Conservation (phyloP, 2,329 filamentous ascomycete genomes). For the Penicillium thymicola region DNA sequence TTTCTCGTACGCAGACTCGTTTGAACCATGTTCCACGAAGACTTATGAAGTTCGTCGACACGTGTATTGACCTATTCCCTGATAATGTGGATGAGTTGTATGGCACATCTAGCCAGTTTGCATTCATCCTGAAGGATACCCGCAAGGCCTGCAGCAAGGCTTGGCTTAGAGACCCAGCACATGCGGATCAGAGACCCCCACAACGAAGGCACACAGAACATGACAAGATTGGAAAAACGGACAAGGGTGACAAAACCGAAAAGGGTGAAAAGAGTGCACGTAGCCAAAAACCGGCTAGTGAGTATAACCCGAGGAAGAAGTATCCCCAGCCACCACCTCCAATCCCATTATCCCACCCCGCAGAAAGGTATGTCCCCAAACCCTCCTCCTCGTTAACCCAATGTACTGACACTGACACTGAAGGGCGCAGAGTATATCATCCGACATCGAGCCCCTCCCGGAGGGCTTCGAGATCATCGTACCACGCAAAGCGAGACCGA, state of each 20-base stretch:
- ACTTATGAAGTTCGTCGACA: slow-evolving; percentile 31
- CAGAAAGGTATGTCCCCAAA: not conserved
- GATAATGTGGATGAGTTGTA: slow-evolving; percentile 8
- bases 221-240: not conserved
- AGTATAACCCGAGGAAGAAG: not conserved
- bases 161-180: slow-evolving; percentile 1
- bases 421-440: not conserved
- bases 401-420: not conserved
- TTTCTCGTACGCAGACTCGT: slow-evolving; percentile 31
- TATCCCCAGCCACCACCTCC: not conserved
- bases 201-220: not conserved
- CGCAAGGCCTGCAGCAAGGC: slow-evolving; percentile 17
- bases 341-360: not conserved
- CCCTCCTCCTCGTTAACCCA: not conserved
- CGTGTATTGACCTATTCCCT: slow-evolving; percentile 22
- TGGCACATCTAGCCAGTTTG: slow-evolving; percentile 16
- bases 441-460: not conserved
- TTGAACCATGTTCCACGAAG: slow-evolving; percentile 21
- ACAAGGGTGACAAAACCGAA: not conserved
- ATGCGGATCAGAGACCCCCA: not conserved
- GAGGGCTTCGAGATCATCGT: not conserved
- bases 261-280: not conserved
- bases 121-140: slow-evolving; percentile 20
- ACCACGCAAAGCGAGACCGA: not conserved
- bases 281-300: not conserved